Evolutionary conservation across 208 protist species (phyloP), one percentile per base, ranked within the genome.

Genomic region (Crithidia mellificae): DNA sequence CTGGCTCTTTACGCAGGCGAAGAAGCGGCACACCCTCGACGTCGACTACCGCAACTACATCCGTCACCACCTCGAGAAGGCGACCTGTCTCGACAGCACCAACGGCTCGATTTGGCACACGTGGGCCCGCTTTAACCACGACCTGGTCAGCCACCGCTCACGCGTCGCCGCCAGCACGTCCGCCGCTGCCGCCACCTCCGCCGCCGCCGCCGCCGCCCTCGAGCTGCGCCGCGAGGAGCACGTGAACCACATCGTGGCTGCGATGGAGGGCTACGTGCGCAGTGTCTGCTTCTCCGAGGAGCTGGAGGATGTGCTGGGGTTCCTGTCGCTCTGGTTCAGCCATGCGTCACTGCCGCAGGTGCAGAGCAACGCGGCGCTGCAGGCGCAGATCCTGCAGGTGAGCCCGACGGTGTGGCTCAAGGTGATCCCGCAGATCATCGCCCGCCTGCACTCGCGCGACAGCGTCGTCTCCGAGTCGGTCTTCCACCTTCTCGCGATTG

Each of bases 341-440:
- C 84, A 98, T 70, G 90, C 85, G 22, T 64, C 82, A 24, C 59
- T 87, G 24, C 77, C 76, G 32, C 55, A 77, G 58, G 76, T 94
- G 24, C 78, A 87, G 61, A 70, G 41, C 49, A 94, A 78, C 71
- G 51, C 62, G 8, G 83, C 80, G 8, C 53, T 99, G 25, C 74
- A 87, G 39, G 67, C 91, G 17, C 93, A 93, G 53, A 95, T 99
- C 68, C 71, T 88, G 41, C 85, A 88, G 9, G 91, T 99, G 2
- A 88, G 77, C 27, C 91, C 99, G 30, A 98, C 98, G 38, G 99
- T 98, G 38, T 99, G 99, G 99, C 89, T 99, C 6, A 96, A 98
- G 71, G 98, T 99, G n/a, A 97, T 99, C 43, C 99, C 98, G n/a
- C 98, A 99, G 85, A 96, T 99, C 30, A 99, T 99, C 70, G 99